Evolutionary conservation across 2,329 filamentous ascomycete species (phyloP), one percentile per base, ranked within the genome.

Genomic region (Aspergillus sp.): DNA sequence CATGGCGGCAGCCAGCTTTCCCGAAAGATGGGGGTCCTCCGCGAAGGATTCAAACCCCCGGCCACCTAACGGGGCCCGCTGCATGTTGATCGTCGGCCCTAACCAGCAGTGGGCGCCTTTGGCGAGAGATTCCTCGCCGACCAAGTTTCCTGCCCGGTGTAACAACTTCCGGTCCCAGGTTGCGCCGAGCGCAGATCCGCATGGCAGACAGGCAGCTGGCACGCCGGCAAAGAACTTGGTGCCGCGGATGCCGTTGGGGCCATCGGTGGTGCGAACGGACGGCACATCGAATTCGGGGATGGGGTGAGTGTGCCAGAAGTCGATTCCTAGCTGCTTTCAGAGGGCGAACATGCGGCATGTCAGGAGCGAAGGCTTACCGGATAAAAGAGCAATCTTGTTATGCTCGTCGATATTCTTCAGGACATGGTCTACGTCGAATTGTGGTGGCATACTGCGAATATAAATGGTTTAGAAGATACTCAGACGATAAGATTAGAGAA

Each of bases 281-380:
- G 87, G 87, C 36, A 90, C 81, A 1, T 84, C 83, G 67, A 87
- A 81, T 22, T 84, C 72, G 10, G 85, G 84, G 6, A 90, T 77
- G 14, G 83, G 73, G 65, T 85, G 83, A 36, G 87, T 88, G 68
- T 89, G 86, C 88, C 88, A 90, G 68, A 89, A 89, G 74, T 90
- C 87, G 64, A 84, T 81, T 58, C 86, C 86, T 83, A 57, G 57
- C 52, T 49, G n/a, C 49, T 26, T 39, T 58, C 51, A 59, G 47
- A 26, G 22, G 18, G 31, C n/a, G 24, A 36, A 32, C 31, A 32
- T 31, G 12, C n/a, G n/a, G 51, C 14, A 2, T 29, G 32, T 49
- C 6, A 9, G 16, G 9, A 36, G 32, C 24, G 18, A 12, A 20
- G 16, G 50, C 42, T 11, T 57, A 67, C 65, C 65, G 10, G 65